Conservation (phyloP, 1,284 basidiomycete genomes). For the Fomitopsis schrenkii region DNA sequence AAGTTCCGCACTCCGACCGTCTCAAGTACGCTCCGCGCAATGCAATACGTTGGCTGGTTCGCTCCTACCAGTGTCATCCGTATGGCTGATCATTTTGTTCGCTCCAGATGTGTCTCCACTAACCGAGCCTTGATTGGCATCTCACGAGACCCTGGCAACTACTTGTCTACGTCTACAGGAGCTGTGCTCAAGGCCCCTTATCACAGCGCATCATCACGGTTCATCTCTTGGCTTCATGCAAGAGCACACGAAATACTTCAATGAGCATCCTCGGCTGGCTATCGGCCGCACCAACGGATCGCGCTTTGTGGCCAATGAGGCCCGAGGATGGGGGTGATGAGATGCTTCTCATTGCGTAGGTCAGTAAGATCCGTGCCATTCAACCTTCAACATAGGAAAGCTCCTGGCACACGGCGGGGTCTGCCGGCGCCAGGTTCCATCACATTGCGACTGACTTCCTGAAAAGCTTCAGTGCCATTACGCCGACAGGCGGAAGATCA, state of each 20-base stretch:
- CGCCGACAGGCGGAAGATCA: not conserved
- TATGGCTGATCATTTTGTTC: not conserved
- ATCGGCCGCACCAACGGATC: not conserved
- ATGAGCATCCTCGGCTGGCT: not conserved
- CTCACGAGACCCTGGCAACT: not conserved
- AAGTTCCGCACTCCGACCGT: not conserved
- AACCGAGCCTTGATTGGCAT: not conserved
- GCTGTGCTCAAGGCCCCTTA: not conserved
- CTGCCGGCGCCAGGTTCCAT: not conserved
- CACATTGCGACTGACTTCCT: not conserved
- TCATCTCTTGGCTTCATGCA: not conserved
- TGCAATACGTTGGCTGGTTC: not conserved
- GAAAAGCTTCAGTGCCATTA: not conserved
- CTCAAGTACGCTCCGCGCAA: not conserved
- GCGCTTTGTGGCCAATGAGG: not conserved
- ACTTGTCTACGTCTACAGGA: not conserved
- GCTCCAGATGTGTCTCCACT: not conserved
- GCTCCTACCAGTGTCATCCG: not conserved
- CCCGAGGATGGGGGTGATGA: not conserved
- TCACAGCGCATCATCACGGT: not conserved
- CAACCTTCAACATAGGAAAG: not conserved
- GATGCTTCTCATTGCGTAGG: not conserved
- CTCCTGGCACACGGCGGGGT: not conserved
- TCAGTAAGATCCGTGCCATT: conserved; percentile 1
- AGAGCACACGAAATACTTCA: not conserved